These are phyloP conservation scores for Acanthamoeba castellanii DNA, from an alignment of 208 protist species.

Conservation along the genomic window DNA sequence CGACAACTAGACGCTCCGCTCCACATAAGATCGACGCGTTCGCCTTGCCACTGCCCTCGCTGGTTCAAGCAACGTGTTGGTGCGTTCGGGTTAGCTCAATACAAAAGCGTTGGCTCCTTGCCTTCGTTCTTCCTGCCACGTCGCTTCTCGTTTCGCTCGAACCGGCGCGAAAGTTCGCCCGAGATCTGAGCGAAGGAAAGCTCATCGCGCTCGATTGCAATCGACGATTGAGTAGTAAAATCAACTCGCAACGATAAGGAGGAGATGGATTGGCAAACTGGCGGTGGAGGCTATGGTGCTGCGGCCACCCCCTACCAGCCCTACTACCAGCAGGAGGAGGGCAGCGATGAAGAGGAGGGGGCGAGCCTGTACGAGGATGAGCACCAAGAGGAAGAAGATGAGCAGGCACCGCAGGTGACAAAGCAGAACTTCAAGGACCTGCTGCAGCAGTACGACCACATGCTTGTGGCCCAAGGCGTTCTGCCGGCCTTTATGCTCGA, in stretches of 20 bases:
- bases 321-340: not conserved
- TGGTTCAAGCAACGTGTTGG: too few relatives aligned
- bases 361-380: not conserved
- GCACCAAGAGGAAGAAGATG: constrained; percentile 11
- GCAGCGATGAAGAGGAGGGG: not conserved
- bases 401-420: not conserved
- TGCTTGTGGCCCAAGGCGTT: constrained; percentile 53
- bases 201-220: too few relatives aligned
- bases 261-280: not conserved
- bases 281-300: not conserved
- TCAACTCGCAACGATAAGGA: not conserved
- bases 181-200: too few relatives aligned
- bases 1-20: not conserved
- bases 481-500: constrained; percentile 68
- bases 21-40: too few relatives aligned
- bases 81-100: too few relatives aligned
- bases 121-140: too few relatives aligned
- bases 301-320: constrained; percentile 12
- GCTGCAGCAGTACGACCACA: constrained; percentile 58
- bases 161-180: too few relatives aligned
- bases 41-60: too few relatives aligned
- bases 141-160: too few relatives aligned
- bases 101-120: too few relatives aligned
- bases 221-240: too few relatives aligned
- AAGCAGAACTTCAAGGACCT: constrained; percentile 66